phyloP scores from a whole-genome alignment of 2,329 filamentous ascomycete genomes.

The Aureobasidium leucospermi region DNA sequence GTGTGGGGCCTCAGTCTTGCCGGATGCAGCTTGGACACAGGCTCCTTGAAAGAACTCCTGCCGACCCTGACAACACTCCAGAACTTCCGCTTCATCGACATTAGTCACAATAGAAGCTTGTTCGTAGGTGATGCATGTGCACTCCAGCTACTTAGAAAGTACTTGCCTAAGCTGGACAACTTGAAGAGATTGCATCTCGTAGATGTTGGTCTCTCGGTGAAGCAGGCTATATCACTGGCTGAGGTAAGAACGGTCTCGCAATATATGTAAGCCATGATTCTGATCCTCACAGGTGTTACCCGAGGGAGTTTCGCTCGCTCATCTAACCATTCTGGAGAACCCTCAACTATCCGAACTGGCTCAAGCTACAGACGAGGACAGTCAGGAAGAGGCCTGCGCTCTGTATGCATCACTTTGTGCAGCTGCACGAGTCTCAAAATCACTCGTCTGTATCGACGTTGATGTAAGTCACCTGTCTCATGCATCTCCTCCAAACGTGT shows the following conservation, averaged over 20 bases:
- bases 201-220: conserved; percentile 74
- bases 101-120: conserved; percentile 80
- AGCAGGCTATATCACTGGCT: conserved; percentile 83
- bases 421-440: conserved; percentile 73
- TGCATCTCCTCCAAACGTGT: neutral
- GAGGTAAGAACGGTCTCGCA: conserved; percentile 40
- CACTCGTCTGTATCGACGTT: conserved; percentile 83
- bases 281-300: conserved; percentile 53
- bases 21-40: conserved; percentile 71
- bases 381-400: conserved; percentile 88
- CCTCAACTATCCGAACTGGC: conserved; percentile 62
- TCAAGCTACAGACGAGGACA: conserved; percentile 66
- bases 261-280: too few species aligned
- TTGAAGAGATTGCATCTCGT: conserved; percentile 81
- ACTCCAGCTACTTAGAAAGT: conserved; percentile 62
- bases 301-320: conserved; percentile 71
- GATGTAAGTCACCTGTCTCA: conserved; percentile 44
- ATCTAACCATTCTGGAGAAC: conserved; percentile 83
- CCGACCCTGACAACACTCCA: conserved; percentile 63
- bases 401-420: conserved; percentile 87
- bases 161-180: conserved; percentile 68
- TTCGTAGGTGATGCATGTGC: conserved; percentile 64
- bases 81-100: conserved; percentile 78
- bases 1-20: conserved; percentile 80
- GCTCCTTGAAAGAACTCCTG: conserved; percentile 65